These are phyloP conservation scores for Leptomonas seymouri DNA, from an alignment of 208 protist species.

Conservation along the genomic window DNA sequence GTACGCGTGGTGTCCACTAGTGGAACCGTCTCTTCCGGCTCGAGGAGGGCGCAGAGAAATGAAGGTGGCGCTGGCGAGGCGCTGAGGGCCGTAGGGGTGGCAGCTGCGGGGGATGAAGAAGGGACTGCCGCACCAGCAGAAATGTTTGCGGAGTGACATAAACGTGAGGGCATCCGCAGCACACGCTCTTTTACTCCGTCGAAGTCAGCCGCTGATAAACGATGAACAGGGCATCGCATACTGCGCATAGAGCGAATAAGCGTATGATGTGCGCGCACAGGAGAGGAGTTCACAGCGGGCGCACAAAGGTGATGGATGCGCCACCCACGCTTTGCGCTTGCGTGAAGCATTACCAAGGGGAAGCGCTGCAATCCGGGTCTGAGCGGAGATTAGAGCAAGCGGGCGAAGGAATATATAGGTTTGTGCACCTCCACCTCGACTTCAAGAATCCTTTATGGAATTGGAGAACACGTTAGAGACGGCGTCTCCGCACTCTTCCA, in stretches of 20 bases:
- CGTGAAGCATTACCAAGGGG: neutral
- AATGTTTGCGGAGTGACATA: neutral
- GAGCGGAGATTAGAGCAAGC: too few species aligned
- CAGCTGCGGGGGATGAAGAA: neutral
- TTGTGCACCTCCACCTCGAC: too few species aligned
- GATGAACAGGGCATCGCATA: neutral
- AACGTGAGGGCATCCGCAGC: neutral
- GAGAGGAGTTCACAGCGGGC: neutral
- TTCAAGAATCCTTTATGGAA: too few species aligned
- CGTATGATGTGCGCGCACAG: neutral
- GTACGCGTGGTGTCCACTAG: constrained; percentile 75
- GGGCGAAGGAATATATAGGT: too few species aligned
- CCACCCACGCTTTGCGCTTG: constrained; percentile 2
- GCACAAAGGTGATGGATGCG: constrained; percentile 1
- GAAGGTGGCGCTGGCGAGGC: constrained; percentile 15
- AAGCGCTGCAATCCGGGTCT: too few species aligned
- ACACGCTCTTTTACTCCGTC: neutral
- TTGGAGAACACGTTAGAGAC: too few species aligned
- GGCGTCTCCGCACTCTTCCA: too few species aligned
- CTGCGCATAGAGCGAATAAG: neutral
- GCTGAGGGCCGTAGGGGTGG: neutral
- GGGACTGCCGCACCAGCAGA: neutral
- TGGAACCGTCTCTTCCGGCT: constrained; percentile 63
- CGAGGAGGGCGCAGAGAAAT: constrained; percentile 65
- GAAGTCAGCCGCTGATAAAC: neutral